These are phyloP conservation scores for Chrysosporium queenslandicum DNA, from an alignment of 2,329 filamentous ascomycete genomes.

Conservation along the genomic window DNA sequence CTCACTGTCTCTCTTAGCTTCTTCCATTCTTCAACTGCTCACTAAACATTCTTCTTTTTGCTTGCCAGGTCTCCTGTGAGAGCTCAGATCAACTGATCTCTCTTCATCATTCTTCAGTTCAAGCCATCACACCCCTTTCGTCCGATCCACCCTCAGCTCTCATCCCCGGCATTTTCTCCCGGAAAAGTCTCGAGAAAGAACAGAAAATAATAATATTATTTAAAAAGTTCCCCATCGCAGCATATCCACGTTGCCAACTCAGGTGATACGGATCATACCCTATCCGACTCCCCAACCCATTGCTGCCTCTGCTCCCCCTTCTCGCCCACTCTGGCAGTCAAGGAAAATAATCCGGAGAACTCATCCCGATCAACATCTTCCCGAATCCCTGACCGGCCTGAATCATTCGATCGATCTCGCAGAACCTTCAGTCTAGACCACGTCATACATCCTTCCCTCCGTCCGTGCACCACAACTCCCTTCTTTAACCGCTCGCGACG, in stretches of 20 bases:
- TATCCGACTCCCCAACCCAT: conserved; percentile 20
- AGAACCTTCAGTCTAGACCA: conserved; percentile 10
- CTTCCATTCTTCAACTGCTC: background rate
- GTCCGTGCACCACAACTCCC: conserved; percentile 6
- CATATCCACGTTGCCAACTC: conserved; percentile 1
- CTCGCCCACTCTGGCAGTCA: conserved; percentile 16
- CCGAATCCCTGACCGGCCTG: conserved; percentile 20
- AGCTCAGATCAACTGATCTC: background rate
- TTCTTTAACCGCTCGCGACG: conserved; percentile 11
- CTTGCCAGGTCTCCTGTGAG: background rate
- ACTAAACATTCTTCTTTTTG: background rate
- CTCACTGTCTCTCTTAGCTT: background rate
- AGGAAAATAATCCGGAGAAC: conserved; percentile 10
- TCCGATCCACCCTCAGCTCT: background rate
- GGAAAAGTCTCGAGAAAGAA: background rate
- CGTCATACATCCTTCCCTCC: conserved; percentile 8
- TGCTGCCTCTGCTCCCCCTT: conserved; percentile 14
- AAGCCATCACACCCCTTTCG: background rate
- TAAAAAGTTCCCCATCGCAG: background rate
- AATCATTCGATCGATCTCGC: conserved; percentile 22
- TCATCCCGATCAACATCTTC: conserved; percentile 15
- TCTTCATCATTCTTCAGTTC: background rate
- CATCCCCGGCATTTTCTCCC: conserved; percentile 4
- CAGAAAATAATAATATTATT: too few relatives aligned
- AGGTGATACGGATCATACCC: conserved; percentile 23